phyloP scores from a whole-genome alignment of 202 grass and related monocot genomes.

The Alloteropsis angusta region DNA sequence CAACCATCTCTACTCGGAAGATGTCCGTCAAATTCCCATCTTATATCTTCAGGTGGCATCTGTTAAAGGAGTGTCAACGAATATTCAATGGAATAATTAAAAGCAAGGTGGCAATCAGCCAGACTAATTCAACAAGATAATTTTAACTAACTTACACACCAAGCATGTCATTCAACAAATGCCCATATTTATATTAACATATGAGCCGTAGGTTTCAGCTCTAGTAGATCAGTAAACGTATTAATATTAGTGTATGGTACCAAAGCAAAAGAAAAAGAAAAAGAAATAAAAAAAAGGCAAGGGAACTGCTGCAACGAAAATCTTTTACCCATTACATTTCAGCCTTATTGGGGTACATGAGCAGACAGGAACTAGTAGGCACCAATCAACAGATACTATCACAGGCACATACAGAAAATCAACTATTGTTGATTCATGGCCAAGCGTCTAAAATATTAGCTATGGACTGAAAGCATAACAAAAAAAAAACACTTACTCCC shows the following conservation, averaged over 20 bases:
- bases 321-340: neutral
- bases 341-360: constrained; percentile 4
- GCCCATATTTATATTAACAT: no score
- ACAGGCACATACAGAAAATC: neutral
- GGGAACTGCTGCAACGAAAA: neutral
- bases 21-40: constrained; percentile 56
- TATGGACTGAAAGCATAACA: neutral
- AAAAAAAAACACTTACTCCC: neutral
- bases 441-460: neutral
- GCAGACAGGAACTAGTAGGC: neutral
- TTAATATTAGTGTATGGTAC: neutral
- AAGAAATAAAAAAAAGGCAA: neutral
- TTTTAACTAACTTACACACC: neutral
- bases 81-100: constrained; percentile 19
- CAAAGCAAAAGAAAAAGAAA: neutral
- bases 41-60: constrained; percentile 85
- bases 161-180: neutral
- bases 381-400: neutral
- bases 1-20: constrained; percentile 24
- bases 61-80: constrained; percentile 22
- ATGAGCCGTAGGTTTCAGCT: neutral
- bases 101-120: neutral
- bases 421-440: neutral
- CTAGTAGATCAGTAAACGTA: neutral
- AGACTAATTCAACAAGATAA: constrained; percentile 7